A percentile compares a stretch with the other conserved stretches of the same genome.
Conservation (phyloP, 2,329 filamentous ascomycete species). For the Kalaharituber pfeilii region DNA sequence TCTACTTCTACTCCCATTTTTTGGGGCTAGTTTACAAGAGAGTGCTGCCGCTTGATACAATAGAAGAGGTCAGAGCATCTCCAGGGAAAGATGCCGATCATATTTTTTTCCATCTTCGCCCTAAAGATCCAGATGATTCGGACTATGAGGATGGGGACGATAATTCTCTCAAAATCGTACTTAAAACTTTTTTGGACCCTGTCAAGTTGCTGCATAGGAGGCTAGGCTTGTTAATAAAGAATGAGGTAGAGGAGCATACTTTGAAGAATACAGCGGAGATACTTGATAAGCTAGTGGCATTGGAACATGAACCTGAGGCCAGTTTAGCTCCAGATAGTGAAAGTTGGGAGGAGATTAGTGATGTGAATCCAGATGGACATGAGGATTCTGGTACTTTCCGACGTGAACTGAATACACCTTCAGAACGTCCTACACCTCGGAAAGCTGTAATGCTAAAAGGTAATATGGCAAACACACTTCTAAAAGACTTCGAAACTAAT, state of each 20-base stretch:
- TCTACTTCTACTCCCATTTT: conserved; percentile 95
- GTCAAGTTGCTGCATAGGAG: conserved; percentile 64
- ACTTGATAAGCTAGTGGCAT: conserved; percentile 53
- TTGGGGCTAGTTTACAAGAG: conserved; percentile 79
- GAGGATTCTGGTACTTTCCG: conserved; percentile 30
- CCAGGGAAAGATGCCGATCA: conserved; percentile 86
- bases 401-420: too few species aligned
- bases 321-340: conserved; percentile 31
- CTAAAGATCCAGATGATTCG: conserved; percentile 15
- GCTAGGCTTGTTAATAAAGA: conserved; percentile 65
- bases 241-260: conserved; percentile 1
- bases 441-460: too few species aligned
- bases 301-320: conserved; percentile 51
- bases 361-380: background rate
- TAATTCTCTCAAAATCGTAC: conserved; percentile 42
- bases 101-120: conserved; percentile 56
- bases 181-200: conserved; percentile 87
- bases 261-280: conserved; percentile 30
- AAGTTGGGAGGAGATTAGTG: conserved; percentile 67
- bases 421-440: too few species aligned
- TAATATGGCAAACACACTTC: too few species aligned
- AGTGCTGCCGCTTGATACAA: conserved; percentile 52
- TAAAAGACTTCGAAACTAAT: too few species aligned
- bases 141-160: conserved; percentile 29
- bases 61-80: conserved; percentile 77